Percentiles rank a stretch among this genome's conserved stretches.
phyloP scores from a whole-genome alignment of 345 rosid species.

The Viola odorata region DNA sequence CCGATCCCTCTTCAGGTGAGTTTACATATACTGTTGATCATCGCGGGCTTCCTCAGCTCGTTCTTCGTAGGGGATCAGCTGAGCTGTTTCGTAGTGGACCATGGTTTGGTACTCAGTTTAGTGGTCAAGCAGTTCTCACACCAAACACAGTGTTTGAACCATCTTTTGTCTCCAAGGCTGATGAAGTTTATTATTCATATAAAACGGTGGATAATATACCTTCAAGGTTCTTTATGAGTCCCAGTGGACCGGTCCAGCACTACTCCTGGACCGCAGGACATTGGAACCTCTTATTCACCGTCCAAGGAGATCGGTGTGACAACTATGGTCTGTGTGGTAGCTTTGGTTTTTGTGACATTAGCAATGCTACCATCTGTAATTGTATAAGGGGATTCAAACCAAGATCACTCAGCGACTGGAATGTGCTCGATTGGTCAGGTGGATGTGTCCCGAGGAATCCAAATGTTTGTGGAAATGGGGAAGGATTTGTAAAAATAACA shows the following conservation, averaged over 20 bases:
- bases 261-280: conserved; percentile 12
- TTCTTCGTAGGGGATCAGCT: conserved; percentile 17
- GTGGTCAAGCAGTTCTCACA: conserved; percentile 10
- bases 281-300: conserved; percentile 9
- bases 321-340: neutral
- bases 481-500: neutral
- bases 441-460: neutral
- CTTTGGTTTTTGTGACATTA: neutral
- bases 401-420: neutral
- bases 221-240: conserved; percentile 21
- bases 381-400: neutral
- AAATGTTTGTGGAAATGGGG: neutral
- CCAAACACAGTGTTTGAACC: conserved; percentile 18
- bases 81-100: conserved; percentile 27
- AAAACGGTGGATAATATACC: neutral
- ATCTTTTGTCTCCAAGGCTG: conserved; percentile 12
- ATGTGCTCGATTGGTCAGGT: neutral
- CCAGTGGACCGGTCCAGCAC: conserved; percentile 18
- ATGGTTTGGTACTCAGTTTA: conserved; percentile 31
- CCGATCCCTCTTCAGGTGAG: conserved; percentile 16
- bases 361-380: neutral
- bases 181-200: conserved; percentile 23
- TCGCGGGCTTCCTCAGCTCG: conserved; percentile 20
- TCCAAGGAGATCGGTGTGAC: neutral
- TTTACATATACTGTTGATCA: conserved; percentile 22